These are phyloP conservation scores for Paraphaeosphaeria minitans DNA, from an alignment of 2,329 filamentous ascomycete species.

Conservation along the genomic window DNA sequence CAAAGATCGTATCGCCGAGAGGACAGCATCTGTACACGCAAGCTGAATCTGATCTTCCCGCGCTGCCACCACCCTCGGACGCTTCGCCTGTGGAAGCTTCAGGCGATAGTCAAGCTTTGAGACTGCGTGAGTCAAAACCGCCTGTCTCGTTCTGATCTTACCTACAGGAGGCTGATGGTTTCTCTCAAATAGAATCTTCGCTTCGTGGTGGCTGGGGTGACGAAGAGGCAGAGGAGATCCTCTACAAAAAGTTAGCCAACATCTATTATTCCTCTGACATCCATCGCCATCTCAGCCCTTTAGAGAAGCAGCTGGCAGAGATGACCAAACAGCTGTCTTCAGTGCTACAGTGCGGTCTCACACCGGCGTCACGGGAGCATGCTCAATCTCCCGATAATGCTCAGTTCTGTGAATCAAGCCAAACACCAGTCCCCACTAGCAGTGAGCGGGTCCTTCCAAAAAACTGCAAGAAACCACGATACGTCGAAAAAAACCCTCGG, in stretches of 20 bases:
- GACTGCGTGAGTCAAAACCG: background rate
- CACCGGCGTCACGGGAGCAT: background rate
- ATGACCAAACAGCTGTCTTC: background rate
- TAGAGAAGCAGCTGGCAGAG: background rate
- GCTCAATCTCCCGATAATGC: background rate
- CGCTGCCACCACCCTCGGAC: background rate
- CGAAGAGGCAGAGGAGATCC: background rate
- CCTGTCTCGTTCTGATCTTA: background rate
- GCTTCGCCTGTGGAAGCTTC: background rate
- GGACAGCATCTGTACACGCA: no score
- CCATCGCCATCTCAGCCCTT: background rate
- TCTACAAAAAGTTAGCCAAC: background rate
- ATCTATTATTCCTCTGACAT: background rate
- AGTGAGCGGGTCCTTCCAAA: no score
- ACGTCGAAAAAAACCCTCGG: background rate
- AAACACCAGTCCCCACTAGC: background rate
- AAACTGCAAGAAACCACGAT: background rate
- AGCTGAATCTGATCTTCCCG: background rate
- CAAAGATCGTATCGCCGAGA: no score
- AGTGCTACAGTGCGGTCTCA: background rate
- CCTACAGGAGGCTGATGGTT: background rate
- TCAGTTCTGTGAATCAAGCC: background rate
- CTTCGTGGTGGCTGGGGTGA: slow-evolving; percentile 4
- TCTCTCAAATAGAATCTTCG: background rate
- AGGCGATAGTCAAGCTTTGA: background rate